These are phyloP conservation scores for Hyphopichia homilentoma DNA, from an alignment of 805 yeast genomes.

Conservation along the genomic window DNA sequence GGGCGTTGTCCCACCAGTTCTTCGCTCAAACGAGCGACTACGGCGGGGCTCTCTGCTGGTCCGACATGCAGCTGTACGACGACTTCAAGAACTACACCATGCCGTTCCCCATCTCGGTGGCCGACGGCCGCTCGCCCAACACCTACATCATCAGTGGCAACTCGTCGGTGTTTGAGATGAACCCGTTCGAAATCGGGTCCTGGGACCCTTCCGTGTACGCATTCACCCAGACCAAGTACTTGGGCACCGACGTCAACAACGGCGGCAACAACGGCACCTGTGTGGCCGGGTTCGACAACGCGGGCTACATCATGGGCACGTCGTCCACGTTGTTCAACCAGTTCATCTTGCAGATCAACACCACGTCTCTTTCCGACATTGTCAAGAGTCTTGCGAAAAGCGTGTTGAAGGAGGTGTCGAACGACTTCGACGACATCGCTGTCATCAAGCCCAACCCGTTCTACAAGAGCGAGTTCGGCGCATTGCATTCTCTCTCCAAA, in stretches of 20 bases:
- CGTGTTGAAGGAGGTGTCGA: constrained; percentile 33
- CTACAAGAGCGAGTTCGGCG: constrained; percentile 33
- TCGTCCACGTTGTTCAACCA: constrained; percentile 79
- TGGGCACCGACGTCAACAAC: constrained; percentile 61
- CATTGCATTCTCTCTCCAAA: constrained; percentile 12
- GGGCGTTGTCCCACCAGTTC: constrained; percentile 39
- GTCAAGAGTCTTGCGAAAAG: constrained; percentile 17
- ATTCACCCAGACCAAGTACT: constrained; percentile 63
- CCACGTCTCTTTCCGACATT: constrained; percentile 21
- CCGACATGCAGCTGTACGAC: constrained; percentile 20
- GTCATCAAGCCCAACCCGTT: constrained; percentile 68
- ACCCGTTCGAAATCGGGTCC: constrained; percentile 59
- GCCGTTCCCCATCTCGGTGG: constrained; percentile 39
- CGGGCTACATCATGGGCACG: constrained; percentile 79
- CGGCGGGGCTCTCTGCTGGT: constrained; percentile 29
- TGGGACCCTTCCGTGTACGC: constrained; percentile 76
- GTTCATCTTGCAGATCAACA: constrained; percentile 53
- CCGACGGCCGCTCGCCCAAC: constrained; percentile 37
- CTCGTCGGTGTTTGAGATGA: constrained; percentile 37
- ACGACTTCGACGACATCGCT: constrained; percentile 64
- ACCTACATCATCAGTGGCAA: constrained; percentile 24
- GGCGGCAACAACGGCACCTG: constrained; percentile 52
- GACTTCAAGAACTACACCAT: constrained; percentile 26
- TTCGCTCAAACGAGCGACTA: constrained; percentile 22
- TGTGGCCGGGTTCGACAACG: constrained; percentile 70